Evolutionary conservation across 352 stramenopile species (phyloP).

Genomic region (Globisporangium irregulare): DNA sequence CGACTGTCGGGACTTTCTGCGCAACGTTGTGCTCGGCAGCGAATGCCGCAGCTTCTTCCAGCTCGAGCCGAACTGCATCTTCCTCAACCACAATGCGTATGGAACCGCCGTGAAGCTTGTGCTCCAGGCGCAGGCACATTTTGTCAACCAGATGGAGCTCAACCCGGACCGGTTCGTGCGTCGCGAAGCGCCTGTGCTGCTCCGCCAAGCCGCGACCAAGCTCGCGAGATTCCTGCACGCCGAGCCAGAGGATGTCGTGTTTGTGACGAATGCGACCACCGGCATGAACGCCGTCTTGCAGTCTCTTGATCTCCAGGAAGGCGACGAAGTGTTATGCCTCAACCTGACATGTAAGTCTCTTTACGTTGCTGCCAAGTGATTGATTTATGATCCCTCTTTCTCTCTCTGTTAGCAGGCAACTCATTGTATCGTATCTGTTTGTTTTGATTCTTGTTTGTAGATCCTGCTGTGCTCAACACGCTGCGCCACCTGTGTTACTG

Average conservation of each 20-base stretch:
- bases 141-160: constrained; percentile 87
- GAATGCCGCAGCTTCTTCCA: constrained; percentile 77
- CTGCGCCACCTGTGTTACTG: constrained; percentile 83
- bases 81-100: constrained; percentile 85
- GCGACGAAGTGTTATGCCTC: constrained; percentile 85
- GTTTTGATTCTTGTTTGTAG: constrained; percentile 22
- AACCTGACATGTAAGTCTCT: constrained; percentile 76
- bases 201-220: constrained; percentile 61
- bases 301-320: constrained; percentile 82
- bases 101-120: constrained; percentile 72
- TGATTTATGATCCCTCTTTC: constrained; percentile 13
- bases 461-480: constrained; percentile 81
- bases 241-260: constrained; percentile 77
- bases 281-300: constrained; percentile 84
- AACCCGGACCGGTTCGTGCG: constrained; percentile 86
- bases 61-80: constrained; percentile 72
- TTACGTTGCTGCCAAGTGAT: not conserved
- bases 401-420: not conserved
- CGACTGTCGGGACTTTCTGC: constrained; percentile 55
- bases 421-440: not conserved
- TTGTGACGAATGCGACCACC: constrained; percentile 83
- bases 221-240: constrained; percentile 68
- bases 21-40: constrained; percentile 55
- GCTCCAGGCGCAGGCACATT: constrained; percentile 79
- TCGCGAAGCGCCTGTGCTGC: constrained; percentile 50